Conservation (phyloP, 371 early-diverging fungal genomes). For the Mucor saturninus region DNA sequence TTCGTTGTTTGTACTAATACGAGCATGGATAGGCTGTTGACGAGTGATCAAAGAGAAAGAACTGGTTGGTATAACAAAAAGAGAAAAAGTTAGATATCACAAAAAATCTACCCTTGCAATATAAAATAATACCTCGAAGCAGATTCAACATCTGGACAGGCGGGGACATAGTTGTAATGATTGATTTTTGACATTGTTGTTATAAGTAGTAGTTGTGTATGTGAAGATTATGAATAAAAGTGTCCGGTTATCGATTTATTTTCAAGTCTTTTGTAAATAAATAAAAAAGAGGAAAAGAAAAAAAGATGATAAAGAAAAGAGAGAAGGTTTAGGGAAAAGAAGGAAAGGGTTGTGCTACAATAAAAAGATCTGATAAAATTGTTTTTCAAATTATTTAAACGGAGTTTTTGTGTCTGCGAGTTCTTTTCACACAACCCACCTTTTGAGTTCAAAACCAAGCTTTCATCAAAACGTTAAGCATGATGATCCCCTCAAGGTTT, state of each 20-base stretch:
- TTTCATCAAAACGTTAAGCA: conserved; percentile 22
- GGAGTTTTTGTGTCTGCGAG: conserved; percentile 8
- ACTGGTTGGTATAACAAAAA: not conserved
- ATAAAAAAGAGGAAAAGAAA: not conserved
- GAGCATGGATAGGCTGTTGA: conserved; percentile 34
- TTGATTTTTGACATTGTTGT: conserved; percentile 18
- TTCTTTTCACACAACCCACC: not conserved
- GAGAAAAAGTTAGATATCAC: conserved; percentile 5
- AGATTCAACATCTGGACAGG: conserved; percentile 10
- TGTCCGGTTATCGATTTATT: not conserved
- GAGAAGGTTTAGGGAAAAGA: conserved; percentile 16
- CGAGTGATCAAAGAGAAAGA: conserved; percentile 17
- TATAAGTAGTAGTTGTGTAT: too few species aligned
- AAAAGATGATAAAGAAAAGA: conserved; percentile 5
- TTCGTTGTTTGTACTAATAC: conserved; percentile 37
- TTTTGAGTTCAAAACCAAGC: not conserved
- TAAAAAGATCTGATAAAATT: conserved; percentile 34
- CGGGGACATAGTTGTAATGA: conserved; percentile 20
- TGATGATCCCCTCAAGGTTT: not conserved
- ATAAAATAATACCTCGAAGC: conserved; percentile 17
- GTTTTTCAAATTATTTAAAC: conserved; percentile 12
- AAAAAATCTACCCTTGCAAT: conserved; percentile 2
- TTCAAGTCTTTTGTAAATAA: not conserved
- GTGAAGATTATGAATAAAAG: too few species aligned
- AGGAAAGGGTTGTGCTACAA: conserved; percentile 19